A percentile compares a stretch with the other conserved stretches of the same genome.
These are phyloP conservation scores for Phaffia tasmanica DNA, from an alignment of 768 basidiomycete genomes.

Conservation along the genomic window DNA sequence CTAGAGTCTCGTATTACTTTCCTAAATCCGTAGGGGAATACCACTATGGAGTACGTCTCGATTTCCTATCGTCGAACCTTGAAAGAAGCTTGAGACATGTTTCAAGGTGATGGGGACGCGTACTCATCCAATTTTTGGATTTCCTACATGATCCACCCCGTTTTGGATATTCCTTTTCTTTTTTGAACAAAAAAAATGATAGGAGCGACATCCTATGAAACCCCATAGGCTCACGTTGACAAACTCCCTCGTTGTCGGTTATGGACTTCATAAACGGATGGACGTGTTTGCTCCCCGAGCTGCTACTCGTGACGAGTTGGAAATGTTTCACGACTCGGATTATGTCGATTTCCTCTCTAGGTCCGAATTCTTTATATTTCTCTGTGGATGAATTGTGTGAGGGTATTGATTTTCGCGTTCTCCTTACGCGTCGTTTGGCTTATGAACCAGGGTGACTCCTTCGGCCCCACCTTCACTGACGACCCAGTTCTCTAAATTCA, in stretches of 20 bases:
- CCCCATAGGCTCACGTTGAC: constrained; percentile 92
- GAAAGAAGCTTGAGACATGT: constrained; percentile 3
- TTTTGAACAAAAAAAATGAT: neutral
- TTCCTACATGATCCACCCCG: no score
- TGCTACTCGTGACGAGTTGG: constrained; percentile 80
- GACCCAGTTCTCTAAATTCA: constrained; percentile 70
- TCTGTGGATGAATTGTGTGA: constrained; percentile 49
- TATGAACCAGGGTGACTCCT: constrained; percentile 16
- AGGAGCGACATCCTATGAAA: constrained; percentile 99
- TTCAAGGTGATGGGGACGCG: neutral
- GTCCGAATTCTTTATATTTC: constrained; percentile 41
- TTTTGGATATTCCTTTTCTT: no score
- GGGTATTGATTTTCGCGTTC: constrained; percentile 43
- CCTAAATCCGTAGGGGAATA: constrained; percentile 87
- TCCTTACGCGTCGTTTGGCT: neutral
- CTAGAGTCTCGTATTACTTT: constrained; percentile 91
- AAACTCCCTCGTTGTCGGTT: constrained; percentile 88
- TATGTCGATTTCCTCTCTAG: constrained; percentile 92
- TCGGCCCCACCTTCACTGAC: constrained; percentile 28
- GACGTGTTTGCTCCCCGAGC: constrained; percentile 82
- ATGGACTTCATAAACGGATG: constrained; percentile 90
- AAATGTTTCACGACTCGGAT: constrained; percentile 83
- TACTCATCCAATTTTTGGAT: neutral
- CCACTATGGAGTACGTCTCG: constrained; percentile 75
- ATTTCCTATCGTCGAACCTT: neutral